These are phyloP conservation scores for Metahyphopichia silvanorum DNA, from an alignment of 805 yeast genomes.

Conservation along the genomic window DNA sequence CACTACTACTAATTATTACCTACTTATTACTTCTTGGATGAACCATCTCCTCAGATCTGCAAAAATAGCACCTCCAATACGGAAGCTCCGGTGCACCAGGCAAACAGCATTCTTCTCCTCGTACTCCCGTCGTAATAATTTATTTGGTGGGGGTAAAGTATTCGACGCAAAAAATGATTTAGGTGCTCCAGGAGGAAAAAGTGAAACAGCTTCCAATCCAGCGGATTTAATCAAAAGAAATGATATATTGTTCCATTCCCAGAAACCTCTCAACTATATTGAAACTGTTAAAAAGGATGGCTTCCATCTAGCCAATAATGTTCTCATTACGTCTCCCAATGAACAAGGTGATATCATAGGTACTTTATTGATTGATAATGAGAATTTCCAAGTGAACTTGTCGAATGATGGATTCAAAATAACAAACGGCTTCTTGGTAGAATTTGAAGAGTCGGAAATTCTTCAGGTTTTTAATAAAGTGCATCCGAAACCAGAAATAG, in stretches of 20 bases:
- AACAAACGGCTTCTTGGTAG: conserved; percentile 50
- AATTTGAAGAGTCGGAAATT: conserved; percentile 39
- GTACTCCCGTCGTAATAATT: too few species aligned
- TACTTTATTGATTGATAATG: conserved; percentile 51
- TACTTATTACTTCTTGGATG: too few species aligned
- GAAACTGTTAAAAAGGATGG: conserved; percentile 50
- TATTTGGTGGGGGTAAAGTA: conserved; percentile 29
- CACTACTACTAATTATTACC: too few species aligned
- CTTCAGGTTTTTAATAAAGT: conserved; percentile 50
- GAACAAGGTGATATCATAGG: conserved; percentile 39
- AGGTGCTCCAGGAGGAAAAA: conserved; percentile 34
- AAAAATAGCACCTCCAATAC: too few species aligned
- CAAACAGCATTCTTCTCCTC: too few species aligned
- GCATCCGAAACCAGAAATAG: conserved; percentile 75
- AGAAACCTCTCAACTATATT: conserved; percentile 41
- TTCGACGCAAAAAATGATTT: conserved; percentile 2
- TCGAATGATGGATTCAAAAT: conserved; percentile 41
- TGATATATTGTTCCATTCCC: conserved; percentile 40
- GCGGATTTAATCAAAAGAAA: conserved; percentile 42
- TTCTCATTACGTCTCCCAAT: conserved; percentile 44
- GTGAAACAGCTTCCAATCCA: conserved; percentile 39
- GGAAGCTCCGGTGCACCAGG: too few species aligned
- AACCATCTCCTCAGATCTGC: too few species aligned
- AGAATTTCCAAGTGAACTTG: conserved; percentile 59
- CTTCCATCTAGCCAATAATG: conserved; percentile 54